Conservation (phyloP, 2,329 filamentous ascomycete genomes). For the Aureobasidium lini region DNA sequence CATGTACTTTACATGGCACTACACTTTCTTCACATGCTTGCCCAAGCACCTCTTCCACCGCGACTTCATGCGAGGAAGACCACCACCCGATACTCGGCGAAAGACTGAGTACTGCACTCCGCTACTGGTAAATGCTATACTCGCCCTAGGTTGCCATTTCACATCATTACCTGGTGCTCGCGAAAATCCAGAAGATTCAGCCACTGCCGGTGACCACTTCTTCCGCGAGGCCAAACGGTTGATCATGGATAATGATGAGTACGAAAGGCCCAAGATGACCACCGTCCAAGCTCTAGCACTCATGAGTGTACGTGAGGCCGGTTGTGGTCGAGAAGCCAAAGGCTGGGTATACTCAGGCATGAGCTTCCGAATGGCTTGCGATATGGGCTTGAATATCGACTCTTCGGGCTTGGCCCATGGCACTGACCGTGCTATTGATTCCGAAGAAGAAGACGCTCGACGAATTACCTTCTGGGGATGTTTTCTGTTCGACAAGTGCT, state of each 20-base stretch:
- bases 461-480: conserved; percentile 96
- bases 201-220: conserved; percentile 91
- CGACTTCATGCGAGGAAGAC: conserved; percentile 70
- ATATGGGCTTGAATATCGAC: conserved; percentile 86
- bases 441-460: conserved; percentile 81
- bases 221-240: conserved; percentile 88
- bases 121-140: conserved; percentile 85
- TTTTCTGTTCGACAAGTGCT: conserved; percentile 97
- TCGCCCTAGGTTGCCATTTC: conserved; percentile 89
- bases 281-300: conserved; percentile 89
- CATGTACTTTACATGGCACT: conserved; percentile 98
- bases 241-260: conserved; percentile 85
- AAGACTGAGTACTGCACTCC: conserved; percentile 76
- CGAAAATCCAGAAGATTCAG: conserved; percentile 62
- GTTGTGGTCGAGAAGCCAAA: conserved; percentile 86
- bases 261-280: conserved; percentile 78
- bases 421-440: conserved; percentile 56
- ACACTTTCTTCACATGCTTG: conserved; percentile 88
- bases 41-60: conserved; percentile 80
- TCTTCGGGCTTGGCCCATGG: conserved; percentile 54
- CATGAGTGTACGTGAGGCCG: conserved; percentile 94
- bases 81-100: conserved; percentile 39
- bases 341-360: conserved; percentile 98
- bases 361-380: conserved; percentile 95
- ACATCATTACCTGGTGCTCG: conserved; percentile 68